A percentile compares a stretch with the other conserved stretches of the same genome.
phyloP scores from a whole-genome alignment of 257 asterid genomes.

The Solanum gandarillasii region DNA sequence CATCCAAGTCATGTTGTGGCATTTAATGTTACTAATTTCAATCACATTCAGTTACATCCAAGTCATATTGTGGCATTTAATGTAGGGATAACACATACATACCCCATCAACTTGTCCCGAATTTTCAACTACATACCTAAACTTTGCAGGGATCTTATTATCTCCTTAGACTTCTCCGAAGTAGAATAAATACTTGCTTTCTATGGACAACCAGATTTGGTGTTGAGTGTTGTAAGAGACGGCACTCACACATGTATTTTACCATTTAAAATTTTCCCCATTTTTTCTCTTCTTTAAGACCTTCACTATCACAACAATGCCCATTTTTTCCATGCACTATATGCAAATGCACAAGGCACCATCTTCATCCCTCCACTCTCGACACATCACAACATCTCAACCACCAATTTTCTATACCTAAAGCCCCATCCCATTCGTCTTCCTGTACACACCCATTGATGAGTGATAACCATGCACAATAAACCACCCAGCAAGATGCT shows the following conservation, averaged over 20 bases:
- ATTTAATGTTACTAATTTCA: no score
- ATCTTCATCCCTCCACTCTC: neutral
- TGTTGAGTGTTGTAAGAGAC: neutral
- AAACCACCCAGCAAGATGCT: neutral
- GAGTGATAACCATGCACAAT: neutral
- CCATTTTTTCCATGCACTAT: neutral
- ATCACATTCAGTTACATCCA: neutral
- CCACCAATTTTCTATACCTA: neutral
- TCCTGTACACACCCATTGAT: neutral
- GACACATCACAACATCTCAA: neutral
- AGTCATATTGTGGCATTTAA: neutral
- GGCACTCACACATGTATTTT: neutral
- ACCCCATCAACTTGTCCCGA: neutral
- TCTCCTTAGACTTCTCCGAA: neutral
- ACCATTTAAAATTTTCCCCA: neutral
- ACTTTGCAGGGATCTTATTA: neutral
- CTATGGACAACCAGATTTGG: neutral
- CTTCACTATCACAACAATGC: no score
- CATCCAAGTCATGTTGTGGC: no score
- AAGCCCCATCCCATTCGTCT: neutral
- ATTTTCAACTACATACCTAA: neutral
- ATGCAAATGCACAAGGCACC: neutral
- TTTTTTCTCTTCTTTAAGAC: no score
- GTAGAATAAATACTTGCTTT: neutral
- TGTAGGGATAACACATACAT: neutral